Base-by-base conservation (phyloP, 257 asterid genomes). In the Capsicum chinense region DNA sequence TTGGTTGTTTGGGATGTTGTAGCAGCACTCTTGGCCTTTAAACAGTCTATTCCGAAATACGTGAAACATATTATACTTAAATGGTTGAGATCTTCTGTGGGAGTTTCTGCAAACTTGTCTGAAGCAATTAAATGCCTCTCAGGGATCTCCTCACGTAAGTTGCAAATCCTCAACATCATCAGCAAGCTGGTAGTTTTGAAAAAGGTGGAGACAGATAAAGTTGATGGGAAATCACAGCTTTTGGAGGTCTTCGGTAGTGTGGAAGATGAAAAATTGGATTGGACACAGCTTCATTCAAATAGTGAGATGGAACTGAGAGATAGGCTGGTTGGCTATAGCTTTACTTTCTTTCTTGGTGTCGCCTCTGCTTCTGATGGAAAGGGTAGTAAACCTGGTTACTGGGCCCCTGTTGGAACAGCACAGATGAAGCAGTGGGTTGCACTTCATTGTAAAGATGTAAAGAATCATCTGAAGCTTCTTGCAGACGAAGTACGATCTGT, bases 341-440 rank as follows among this genome's bases (percentile, higher is more conserved):
- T 92, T 83, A 92, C 93, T 15, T 90, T 88, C 48, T 47, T 79
- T 84, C 84, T 89, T 78, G 88, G 64, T 83, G 68, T 69, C 16
- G 70, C 79, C 71, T 88, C 93, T 47, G 70, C 80, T 83, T 84
- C 87, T 4, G 76, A 88, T 57, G 69, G 81, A 26, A 84, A 87
- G 33, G 73, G 58, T 79, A 44, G 17, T 70, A 76, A 83, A 81
- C 59, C 56, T 85, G 91, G 89, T 79, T 56, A 83, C 80, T 89
- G 95, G 93, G 56, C 50, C 85, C 94, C 91, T 26, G 83, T 87
- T 86, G 99, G 95, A 80, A 84, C 87, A 83, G 87, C 89, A 57
- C 98, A 92, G 89, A 91, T 96, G 98, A 90, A 87, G 92, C 93
- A 89, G 80, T 94, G 98, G 95, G 91, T 93, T 84, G 86, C 90